Evolutionary conservation across 2,329 filamentous ascomycete genomes (phyloP), one percentile per base, ranked within the genome.

Genomic region (Plenodomus biglobosus): DNA sequence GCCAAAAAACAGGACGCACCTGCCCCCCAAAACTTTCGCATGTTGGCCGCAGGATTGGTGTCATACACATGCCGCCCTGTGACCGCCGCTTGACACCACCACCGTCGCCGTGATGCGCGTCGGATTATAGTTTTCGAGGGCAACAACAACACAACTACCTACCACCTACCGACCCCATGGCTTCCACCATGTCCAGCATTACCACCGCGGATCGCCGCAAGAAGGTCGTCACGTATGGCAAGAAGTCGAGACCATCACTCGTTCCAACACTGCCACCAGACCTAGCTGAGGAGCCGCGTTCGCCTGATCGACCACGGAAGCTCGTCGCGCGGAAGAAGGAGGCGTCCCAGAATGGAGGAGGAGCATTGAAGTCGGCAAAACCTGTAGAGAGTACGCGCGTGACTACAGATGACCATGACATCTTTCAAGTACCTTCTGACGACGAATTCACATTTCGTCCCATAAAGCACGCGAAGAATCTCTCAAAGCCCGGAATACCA

Each of bases 361-460:
- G 46, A 7, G n/a, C 30, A 17, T 17, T 41, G 22, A 52, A 56
- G 17, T 15, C 39, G 42, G 45, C 32, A 17, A 43, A 38, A 30
- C 40, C 44, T 20, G 17, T 40, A 13, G 30, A 15, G 8, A 48
- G 44, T 30, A 27, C 40, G 39, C 52, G 51, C 42, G 43, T 47
- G 43, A 55, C 48, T 24, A 38, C 50, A 2, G 37, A 46, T 8
- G 42, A 51, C 17, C 40, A 37, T 19, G 64, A 68, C 39, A 57
- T 73, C 16, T 78, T 76, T 56, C 75, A 78, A 51, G 68, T 78
- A 17, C 75, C 75, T 3, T 71, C 66, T 11, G 69, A 72, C 8
- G 62, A 71, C 39, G 64, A 69, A 15, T 55, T 62, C 30, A 18
- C 44, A 17, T 18, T 41, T 27, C 44, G 30, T 19, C 35, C 49